Evolutionary conservation across 1,284 basidiomycete species (phyloP), one percentile per base, ranked within the genome.

Genomic region (Marasmius tenuissimus): DNA sequence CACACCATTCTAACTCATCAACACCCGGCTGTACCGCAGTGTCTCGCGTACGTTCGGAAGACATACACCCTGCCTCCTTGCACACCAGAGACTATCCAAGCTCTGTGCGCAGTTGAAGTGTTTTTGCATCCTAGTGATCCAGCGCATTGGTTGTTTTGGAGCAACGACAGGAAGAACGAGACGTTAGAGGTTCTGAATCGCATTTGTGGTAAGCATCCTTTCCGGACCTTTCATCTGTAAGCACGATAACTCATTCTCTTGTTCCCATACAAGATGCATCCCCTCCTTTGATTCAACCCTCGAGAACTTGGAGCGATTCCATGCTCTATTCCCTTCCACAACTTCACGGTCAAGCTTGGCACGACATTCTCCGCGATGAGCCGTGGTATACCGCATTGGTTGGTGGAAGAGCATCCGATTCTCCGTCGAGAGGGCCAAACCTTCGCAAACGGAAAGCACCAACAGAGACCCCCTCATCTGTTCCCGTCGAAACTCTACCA

Each of bases 101-200:
- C 75, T n/a, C 75, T 84, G 54, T 77, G 78, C 11, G 81, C 81
- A 8, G 73, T 84, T 50, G 73, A 76, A 12, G 75, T 81, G 35
- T 75, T 80, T 53, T 73, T 78, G 59, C 68, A 71, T 33, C 76
- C 76, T 16, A 68, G 71, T 18, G 73, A 80, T 68, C 74, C 74
- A 10, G 76, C 73, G 7, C 80, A 82, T 65, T 79, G 78, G 79
- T 68, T 81, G 56, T 80, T 84, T 66, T 84, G 81, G 81, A 72
- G 71, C 57, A 71, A 73, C 59, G 72, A 72, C 39, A 72, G 70
- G 60, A 76, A 75, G 66, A 62, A 67, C 53, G 64, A 70, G 55
- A 79, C 76, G 10, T 78, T 76, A 20, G 71, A 70, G 39, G 66
- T 75, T 37, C 77, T 83, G 45, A 76, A 77, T 64, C 73, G 73